Base-by-base conservation (phyloP, 2,329 filamentous ascomycete genomes). In the Aspergillus caelatus region DNA sequence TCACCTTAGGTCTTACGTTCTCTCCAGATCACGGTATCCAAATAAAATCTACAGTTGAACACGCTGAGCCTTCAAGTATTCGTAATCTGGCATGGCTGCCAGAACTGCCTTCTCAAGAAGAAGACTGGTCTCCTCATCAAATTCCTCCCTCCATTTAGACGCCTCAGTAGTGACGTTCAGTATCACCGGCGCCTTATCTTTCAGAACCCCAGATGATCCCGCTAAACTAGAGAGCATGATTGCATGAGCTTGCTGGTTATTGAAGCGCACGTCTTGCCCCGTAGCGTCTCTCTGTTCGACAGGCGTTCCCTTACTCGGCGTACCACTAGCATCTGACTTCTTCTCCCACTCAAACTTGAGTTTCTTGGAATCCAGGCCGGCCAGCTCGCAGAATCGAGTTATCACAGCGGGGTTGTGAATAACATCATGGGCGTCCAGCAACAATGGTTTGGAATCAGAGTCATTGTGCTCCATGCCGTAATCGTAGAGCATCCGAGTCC, bases 371-470 rank as follows among this genome's bases (percentile, higher is more conserved):
- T 81, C 75, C n/a, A 80, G 62, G 0, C 78, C 78, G 1, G 72
- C 66, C 19, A 70, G 62, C 23, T 72, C 67, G 58, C 71, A 73
- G 54, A 74, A 71, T 52, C 71, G 61, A 16, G 62, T 50, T 4
- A 79, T 69, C n/a, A 75, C 66, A n/a, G 66, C 61, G 0, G 74
- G 74, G 21, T 68, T 63, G 46, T 73, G 72, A 53, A 80, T 80
- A 6, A 80, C 65, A 62, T 80, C 78, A 60, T 79, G 73, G 8
- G 78, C 77, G 58, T 80, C 79, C 1, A 79, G 59, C 2, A 80
- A 65, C 5, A 77, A 67, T 0, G 76, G 77, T 14, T 58, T 39
- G 14, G 45, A 48, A 9, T 68, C 61, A 7, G 67, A 59, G 32
- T 65, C 67, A 1, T 63, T 62, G 45, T 73, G 69, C 50, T 71